Percentiles rank a stretch among this genome's conserved stretches.
phyloP scores from a whole-genome alignment of 805 yeast species.

The Blastobotrys peoriensis region DNA sequence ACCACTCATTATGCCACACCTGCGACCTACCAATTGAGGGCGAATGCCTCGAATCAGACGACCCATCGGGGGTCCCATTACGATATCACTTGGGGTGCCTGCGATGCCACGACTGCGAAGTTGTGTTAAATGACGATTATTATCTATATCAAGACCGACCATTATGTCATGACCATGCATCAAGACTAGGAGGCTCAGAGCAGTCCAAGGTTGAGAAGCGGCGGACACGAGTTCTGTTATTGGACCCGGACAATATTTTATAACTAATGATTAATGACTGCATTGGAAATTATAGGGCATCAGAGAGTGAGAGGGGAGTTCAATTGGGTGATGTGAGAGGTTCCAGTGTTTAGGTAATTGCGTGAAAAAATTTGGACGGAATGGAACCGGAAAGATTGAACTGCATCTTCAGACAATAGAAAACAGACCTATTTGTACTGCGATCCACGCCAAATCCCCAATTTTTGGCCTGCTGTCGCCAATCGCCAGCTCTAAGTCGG shows the following conservation, averaged over 20 bases:
- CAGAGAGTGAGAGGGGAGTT: too few relatives aligned
- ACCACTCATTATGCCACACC: conserved; percentile 64
- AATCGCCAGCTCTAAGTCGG: too few relatives aligned
- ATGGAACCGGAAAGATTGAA: too few relatives aligned
- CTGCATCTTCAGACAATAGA: too few relatives aligned
- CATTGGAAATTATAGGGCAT: too few relatives aligned
- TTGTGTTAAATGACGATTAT: conserved; percentile 24
- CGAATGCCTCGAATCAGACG: conserved; percentile 62
- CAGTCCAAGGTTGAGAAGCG: conserved; percentile 22
- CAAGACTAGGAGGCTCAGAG: conserved; percentile 2
- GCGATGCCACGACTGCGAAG: conserved; percentile 55
- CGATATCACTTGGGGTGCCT: conserved; percentile 75
- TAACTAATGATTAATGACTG: background rate
- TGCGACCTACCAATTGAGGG: conserved; percentile 85
- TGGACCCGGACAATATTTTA: conserved; percentile 13
- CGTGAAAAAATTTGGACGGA: too few relatives aligned
- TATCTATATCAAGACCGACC: conserved; percentile 31
- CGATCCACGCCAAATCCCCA: too few relatives aligned
- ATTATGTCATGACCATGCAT: conserved; percentile 33
- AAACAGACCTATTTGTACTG: too few relatives aligned
- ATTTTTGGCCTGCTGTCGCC: too few relatives aligned
- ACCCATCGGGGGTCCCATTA: conserved; percentile 44
- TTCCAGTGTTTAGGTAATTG: too few relatives aligned
- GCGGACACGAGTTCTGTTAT: conserved; percentile 27
- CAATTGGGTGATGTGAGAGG: too few relatives aligned